These are phyloP conservation scores for Hypoxylon rubiginosum DNA, from an alignment of 2,329 filamentous ascomycete genomes.

Conservation along the genomic window DNA sequence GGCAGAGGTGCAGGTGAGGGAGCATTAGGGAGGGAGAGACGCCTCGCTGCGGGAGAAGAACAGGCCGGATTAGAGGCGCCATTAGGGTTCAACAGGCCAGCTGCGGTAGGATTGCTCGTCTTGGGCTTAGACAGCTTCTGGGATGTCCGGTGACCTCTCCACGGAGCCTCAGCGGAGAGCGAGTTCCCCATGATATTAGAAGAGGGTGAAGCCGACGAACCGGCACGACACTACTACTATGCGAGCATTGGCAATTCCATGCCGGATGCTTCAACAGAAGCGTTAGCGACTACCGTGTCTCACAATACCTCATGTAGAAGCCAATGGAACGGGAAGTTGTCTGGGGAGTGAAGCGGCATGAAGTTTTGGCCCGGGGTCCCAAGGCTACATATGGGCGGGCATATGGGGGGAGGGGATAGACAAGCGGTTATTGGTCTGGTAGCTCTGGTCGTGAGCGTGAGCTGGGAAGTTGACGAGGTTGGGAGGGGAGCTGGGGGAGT, in stretches of 20 bases:
- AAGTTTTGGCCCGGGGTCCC: conserved; percentile 20
- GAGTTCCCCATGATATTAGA: conserved; percentile 64
- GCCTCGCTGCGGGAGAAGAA: conserved; percentile 50
- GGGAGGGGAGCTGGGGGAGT: conserved; percentile 9
- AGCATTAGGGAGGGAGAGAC: conserved; percentile 44
- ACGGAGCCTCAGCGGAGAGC: conserved; percentile 60
- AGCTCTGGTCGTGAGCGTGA: conserved; percentile 21
- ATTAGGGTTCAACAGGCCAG: conserved; percentile 58
- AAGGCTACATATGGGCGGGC: conserved; percentile 26
- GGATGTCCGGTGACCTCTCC: conserved; percentile 54
- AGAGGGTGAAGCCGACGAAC: conserved; percentile 46
- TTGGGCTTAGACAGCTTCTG: conserved; percentile 68
- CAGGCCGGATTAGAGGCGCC: conserved; percentile 51
- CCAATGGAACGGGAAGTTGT: conserved; percentile 22
- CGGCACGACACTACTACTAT: conserved; percentile 55
- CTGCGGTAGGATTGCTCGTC: conserved; percentile 57
- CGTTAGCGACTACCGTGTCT: conserved; percentile 47
- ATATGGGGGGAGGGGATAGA: background rate
- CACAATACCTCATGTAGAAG: conserved; percentile 49
- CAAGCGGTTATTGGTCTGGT: conserved; percentile 18
- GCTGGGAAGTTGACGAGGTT: conserved; percentile 23
- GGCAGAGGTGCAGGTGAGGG: conserved; percentile 42
- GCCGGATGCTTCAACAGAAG: conserved; percentile 52
- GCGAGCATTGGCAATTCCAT: conserved; percentile 57
- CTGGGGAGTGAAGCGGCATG: conserved; percentile 41